phyloP scores from a whole-genome alignment of 2,329 filamentous ascomycete genomes.

The Hyphodiscus sp. region DNA sequence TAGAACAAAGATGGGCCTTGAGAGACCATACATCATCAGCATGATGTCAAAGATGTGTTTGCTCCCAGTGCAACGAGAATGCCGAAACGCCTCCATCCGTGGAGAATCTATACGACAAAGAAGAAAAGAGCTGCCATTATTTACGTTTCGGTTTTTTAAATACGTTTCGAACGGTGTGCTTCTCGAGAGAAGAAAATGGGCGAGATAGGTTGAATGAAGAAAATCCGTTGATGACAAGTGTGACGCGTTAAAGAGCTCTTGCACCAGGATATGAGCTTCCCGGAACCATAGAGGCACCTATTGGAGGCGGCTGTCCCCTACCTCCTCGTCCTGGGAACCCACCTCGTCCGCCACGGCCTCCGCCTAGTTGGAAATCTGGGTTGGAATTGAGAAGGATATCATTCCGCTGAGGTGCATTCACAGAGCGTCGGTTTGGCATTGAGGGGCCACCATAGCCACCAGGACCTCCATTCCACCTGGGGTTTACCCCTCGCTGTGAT shows the following conservation, averaged over 20 bases:
- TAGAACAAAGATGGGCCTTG: neutral
- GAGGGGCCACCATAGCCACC: conserved; percentile 31
- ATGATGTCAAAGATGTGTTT: neutral
- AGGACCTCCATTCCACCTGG: conserved; percentile 59
- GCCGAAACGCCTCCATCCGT: conserved; percentile 6
- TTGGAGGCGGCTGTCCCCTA: conserved; percentile 4
- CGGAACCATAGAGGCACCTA: conserved; percentile 40
- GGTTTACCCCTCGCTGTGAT: conserved; percentile 81
- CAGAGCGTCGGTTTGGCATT: conserved; percentile 21
- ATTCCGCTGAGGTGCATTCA: conserved; percentile 41
- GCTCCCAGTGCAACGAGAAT: neutral
- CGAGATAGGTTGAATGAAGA: conserved; percentile 11
- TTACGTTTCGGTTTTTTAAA: conserved; percentile 11
- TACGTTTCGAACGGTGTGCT: conserved; percentile 6
- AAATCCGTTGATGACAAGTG: conserved; percentile 8
- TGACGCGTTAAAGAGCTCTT: conserved; percentile 11
- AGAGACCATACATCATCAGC: neutral
- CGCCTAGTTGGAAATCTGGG: conserved; percentile 75
- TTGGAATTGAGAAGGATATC: conserved; percentile 74
- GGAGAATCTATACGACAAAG: conserved; percentile 20
- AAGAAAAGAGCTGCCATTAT: conserved; percentile 17
- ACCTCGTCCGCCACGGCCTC: conserved; percentile 23
- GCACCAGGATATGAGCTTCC: conserved; percentile 45
- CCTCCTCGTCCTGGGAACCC: conserved; percentile 11
- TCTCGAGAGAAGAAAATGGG: conserved; percentile 9